Evolutionary conservation across 2,329 filamentous ascomycete species (phyloP).

Genomic region (Dothistroma pini): DNA sequence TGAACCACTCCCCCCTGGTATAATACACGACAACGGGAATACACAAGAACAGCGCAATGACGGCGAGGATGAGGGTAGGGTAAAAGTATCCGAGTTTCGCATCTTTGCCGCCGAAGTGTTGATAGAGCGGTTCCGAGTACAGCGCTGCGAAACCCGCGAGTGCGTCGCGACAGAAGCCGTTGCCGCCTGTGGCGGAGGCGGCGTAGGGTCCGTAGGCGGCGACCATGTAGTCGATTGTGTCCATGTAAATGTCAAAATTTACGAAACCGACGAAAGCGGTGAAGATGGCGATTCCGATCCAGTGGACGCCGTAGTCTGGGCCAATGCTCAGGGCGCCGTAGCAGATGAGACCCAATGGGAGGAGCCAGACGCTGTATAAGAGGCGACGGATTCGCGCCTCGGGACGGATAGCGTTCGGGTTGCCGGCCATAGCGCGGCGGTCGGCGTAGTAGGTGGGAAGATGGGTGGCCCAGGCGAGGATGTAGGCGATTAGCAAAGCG

Average conservation of each 20-base stretch:
- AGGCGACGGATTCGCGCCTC: slow-evolving; percentile 65
- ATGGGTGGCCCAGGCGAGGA: slow-evolving; percentile 59
- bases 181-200: slow-evolving; percentile 71
- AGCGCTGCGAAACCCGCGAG: slow-evolving; percentile 68
- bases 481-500: slow-evolving; percentile 61
- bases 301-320: slow-evolving; percentile 53
- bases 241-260: slow-evolving; percentile 47
- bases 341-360: not conserved
- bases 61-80: slow-evolving; percentile 53
- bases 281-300: slow-evolving; percentile 66
- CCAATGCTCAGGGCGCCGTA: slow-evolving; percentile 44
- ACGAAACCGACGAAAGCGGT: slow-evolving; percentile 65
- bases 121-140: slow-evolving; percentile 56
- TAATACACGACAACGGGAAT: slow-evolving; percentile 56
- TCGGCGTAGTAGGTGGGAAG: slow-evolving; percentile 49
- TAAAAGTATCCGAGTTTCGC: slow-evolving; percentile 38
- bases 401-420: slow-evolving; percentile 52
- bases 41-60: slow-evolving; percentile 49
- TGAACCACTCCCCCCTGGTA: slow-evolving; percentile 39
- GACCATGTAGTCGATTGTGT: slow-evolving; percentile 59
- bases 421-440: slow-evolving; percentile 44
- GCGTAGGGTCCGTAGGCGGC: slow-evolving; percentile 69
- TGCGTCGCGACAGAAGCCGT: slow-evolving; percentile 70
- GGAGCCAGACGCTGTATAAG: slow-evolving; percentile 42
- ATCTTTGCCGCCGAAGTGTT: slow-evolving; percentile 24